phyloP scores from a whole-genome alignment of 768 basidiomycete genomes.

The Boletus tomentosulus region DNA sequence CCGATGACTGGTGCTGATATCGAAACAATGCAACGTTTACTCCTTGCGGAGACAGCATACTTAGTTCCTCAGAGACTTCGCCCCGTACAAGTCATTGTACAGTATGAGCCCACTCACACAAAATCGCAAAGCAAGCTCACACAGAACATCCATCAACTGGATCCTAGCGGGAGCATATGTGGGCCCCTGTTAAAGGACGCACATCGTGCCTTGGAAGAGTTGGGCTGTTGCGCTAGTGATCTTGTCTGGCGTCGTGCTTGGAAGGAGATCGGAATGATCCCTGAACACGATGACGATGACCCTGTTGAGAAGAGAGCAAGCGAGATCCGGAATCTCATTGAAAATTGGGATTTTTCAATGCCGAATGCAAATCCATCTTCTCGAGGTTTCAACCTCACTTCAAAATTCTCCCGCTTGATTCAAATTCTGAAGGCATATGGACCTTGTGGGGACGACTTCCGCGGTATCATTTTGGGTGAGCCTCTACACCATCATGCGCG shows the following conservation, averaged over 20 bases:
- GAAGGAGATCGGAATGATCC: conserved; percentile 32
- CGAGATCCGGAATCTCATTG: conserved; percentile 39
- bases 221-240: conserved; percentile 69
- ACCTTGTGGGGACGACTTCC: conserved; percentile 52
- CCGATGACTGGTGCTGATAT: conserved; percentile 27
- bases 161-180: conserved; percentile 37
- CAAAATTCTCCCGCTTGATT: conserved; percentile 59
- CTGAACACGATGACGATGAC: conserved; percentile 36
- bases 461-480: conserved; percentile 66
- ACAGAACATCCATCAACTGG: conserved; percentile 44
- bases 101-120: conserved; percentile 43
- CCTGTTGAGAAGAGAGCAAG: conserved; percentile 19
- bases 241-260: conserved; percentile 61
- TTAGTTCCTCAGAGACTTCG: conserved; percentile 33
- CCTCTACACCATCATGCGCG: conserved; percentile 31
- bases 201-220: conserved; percentile 42
- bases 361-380: conserved; percentile 58
- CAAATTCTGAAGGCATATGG: conserved; percentile 55
- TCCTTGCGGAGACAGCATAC: conserved; percentile 41
- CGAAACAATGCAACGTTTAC: conserved; percentile 35
- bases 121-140: conserved; percentile 40
- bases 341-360: conserved; percentile 60
- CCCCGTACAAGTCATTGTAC: conserved; percentile 50
- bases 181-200: conserved; percentile 45
- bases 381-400: conserved; percentile 60